Conservation (phyloP, 1,284 basidiomycete species). For the Porogramme epimiltina region DNA sequence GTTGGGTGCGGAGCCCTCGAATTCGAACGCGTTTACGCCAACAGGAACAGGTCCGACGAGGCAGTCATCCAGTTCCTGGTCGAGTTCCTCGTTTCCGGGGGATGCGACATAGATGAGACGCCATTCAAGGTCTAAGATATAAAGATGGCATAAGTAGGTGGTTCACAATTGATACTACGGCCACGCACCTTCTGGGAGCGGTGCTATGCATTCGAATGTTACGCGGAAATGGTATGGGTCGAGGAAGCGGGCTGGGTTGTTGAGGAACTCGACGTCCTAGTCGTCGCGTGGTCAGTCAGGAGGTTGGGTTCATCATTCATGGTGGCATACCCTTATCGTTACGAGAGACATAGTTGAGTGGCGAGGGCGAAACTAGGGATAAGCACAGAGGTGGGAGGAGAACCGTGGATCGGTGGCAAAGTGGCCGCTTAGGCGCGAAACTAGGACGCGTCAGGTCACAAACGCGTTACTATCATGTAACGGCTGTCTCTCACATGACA, state of each 20-base stretch:
- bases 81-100: conserved; percentile 88
- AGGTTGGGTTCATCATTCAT: background rate
- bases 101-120: conserved; percentile 96
- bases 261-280: conserved; percentile 85
- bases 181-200: conserved; percentile 79
- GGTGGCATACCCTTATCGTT: conserved; percentile 48
- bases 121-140: conserved; percentile 88
- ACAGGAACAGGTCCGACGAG: conserved; percentile 95
- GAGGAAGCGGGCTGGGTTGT: conserved; percentile 90
- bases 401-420: conserved; percentile 10
- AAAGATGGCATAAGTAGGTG: background rate
- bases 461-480: conserved; percentile 10
- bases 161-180: background rate
- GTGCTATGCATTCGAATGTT: conserved; percentile 97
- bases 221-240: conserved; percentile 95
- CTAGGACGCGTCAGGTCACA: conserved; percentile 21
- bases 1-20: conserved; percentile 79
- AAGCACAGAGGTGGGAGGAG: background rate
- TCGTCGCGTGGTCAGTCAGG: no score
- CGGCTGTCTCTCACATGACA: no score
- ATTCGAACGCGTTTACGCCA: conserved; percentile 97
- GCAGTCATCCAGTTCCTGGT: conserved; percentile 96
- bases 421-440: background rate
- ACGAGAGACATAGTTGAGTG: conserved; percentile 58
- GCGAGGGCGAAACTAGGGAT: background rate